These are phyloP conservation scores for Russula sp. DNA, from an alignment of 768 basidiomycete species.

Conservation along the genomic window DNA sequence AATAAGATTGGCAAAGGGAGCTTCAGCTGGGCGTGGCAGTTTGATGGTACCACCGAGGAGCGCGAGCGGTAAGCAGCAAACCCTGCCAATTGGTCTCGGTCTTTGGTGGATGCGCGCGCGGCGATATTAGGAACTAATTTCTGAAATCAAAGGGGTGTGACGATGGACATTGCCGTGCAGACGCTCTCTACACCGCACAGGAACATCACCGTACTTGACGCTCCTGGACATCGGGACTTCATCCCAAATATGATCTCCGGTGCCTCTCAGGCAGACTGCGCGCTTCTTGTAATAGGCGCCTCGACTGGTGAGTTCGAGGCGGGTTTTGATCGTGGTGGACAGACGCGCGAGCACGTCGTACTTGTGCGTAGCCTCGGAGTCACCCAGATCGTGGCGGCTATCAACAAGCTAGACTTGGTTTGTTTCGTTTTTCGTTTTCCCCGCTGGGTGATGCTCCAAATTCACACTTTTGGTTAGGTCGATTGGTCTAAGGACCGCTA, in stretches of 20 bases:
- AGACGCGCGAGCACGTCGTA: slow-evolving; percentile 91
- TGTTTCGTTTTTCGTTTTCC: slow-evolving; percentile 27
- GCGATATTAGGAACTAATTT: slow-evolving; percentile 12
- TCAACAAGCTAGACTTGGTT: slow-evolving; percentile 95
- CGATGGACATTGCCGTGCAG: slow-evolving; percentile 94
- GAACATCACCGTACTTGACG: slow-evolving; percentile 91
- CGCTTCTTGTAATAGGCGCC: slow-evolving; percentile 89
- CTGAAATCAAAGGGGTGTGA: slow-evolving; percentile 77
- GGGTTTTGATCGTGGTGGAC: slow-evolving; percentile 90
- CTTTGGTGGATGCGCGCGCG: neutral
- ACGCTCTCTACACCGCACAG: slow-evolving; percentile 69
- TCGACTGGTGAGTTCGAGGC: slow-evolving; percentile 91
- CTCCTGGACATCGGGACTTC: slow-evolving; percentile 96
- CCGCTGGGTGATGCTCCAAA: neutral
- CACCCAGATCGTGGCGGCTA: slow-evolving; percentile 82
- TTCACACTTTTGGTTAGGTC: slow-evolving; percentile 52
- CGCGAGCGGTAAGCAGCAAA: slow-evolving; percentile 66
- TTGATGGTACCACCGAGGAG: slow-evolving; percentile 92
- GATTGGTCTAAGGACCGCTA: slow-evolving; percentile 81
- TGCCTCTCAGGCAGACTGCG: slow-evolving; percentile 94
- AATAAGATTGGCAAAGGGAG: slow-evolving; percentile 88
- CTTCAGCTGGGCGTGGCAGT: slow-evolving; percentile 97
- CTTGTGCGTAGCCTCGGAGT: slow-evolving; percentile 92
- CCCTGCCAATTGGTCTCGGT: neutral
- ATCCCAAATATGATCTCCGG: slow-evolving; percentile 99